Percentiles rank a stretch among this genome's conserved stretches.
Conservation (phyloP, 805 yeast species). For the Candida qinlingensis region DNA sequence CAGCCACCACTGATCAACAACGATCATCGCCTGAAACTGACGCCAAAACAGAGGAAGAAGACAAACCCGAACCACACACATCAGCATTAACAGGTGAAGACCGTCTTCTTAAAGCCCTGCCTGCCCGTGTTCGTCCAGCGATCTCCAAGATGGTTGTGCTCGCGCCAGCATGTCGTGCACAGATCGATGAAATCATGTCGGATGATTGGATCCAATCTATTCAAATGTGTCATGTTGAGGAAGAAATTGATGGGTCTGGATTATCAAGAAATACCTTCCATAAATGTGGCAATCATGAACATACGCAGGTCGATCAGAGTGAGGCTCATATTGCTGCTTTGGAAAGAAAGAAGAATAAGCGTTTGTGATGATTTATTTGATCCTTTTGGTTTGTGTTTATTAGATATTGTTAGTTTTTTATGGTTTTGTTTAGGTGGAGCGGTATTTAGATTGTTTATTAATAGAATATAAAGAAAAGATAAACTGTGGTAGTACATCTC, state of each 20-base stretch:
- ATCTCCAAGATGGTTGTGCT: slow-evolving; percentile 74
- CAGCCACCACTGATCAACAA: not conserved
- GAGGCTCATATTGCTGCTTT: slow-evolving; percentile 94
- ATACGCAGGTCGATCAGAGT: slow-evolving; percentile 85
- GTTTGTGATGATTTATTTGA: too few species aligned
- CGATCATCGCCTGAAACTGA: slow-evolving; percentile 13
- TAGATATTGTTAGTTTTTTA: not conserved
- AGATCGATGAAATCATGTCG: slow-evolving; percentile 71
- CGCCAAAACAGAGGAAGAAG: slow-evolving; percentile 15
- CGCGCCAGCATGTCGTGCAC: slow-evolving; percentile 81
- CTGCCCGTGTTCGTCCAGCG: slow-evolving; percentile 61
- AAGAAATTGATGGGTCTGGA: slow-evolving; percentile 33
- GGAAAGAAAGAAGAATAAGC: slow-evolving; percentile 64
- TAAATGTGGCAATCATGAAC: slow-evolving; percentile 61
- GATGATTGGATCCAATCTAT: slow-evolving; percentile 66
- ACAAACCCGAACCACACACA: slow-evolving; percentile 43
- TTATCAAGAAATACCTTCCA: slow-evolving; percentile 27
- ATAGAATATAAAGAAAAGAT: too few species aligned
- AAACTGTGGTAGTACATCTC: not conserved
- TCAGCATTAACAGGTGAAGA: slow-evolving; percentile 67
- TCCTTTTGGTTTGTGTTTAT: too few species aligned
- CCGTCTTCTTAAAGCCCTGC: slow-evolving; percentile 63
- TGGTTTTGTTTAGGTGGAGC: not conserved
- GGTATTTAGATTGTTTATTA: too few species aligned
- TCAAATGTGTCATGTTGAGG: slow-evolving; percentile 63